Base-by-base conservation (phyloP, 345 rosid genomes). In the Salix purpurea region DNA sequence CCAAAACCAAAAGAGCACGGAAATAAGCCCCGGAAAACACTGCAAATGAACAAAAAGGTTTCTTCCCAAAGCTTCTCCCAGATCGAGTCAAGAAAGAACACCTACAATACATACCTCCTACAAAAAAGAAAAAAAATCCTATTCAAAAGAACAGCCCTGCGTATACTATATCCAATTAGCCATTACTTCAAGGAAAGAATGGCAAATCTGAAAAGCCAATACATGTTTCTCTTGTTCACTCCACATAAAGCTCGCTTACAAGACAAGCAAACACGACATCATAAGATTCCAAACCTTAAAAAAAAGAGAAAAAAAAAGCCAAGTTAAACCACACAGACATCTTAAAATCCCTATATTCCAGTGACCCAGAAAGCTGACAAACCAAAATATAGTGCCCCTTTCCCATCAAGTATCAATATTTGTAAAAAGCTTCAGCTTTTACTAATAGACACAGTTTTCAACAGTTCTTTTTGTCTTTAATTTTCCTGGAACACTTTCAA, bases 181-280 rank as follows among this genome's bases (percentile, higher is more conserved):
- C 81, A 83, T 76, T 66, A 50, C 72, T 79, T 80, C 61, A 88
- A 87, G 88, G 58, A 83, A 87, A 37, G 88, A 84, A 87, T 77
- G 82, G 68, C 42, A 76, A 76, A 72, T 9, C n/a, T 30, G 56
- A 75, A 83, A 80, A 76, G 77, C 69, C 69, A 56, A 54, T 32
- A 48, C 58, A 24, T 18, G 66, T 11, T 67, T 85, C 74, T 73
- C 70, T 37, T 30, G 5, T 74, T 74, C 46, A 72, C 71, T 73
- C 78, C 54, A 74, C 72, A 58, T 65, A 61, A 73, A 76, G 30
- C 75, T 86, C 46, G 79, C 93, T 88, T 90, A 72, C 73, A 39
- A 62, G 74, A 67, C 79, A 90, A 90, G 91, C 67, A 88, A 88
- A 74, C 85, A 75, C 71, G 40, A 60, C 40, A 32, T 70, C 30